phyloP scores from a whole-genome alignment of 2,329 filamentous ascomycete species.

The Alternaria panax region DNA sequence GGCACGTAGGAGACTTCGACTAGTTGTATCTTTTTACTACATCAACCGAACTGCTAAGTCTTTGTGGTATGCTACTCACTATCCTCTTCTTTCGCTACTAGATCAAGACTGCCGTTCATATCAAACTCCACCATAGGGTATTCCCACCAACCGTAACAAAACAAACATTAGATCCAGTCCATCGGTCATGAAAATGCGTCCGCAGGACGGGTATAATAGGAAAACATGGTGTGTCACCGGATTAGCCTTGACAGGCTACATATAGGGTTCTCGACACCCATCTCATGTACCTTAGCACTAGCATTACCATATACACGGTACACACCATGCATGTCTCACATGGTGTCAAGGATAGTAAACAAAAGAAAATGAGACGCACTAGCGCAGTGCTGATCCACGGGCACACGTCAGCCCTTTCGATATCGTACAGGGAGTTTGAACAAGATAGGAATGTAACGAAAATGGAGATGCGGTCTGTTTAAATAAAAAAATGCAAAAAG shows the following conservation, averaged over 20 bases:
- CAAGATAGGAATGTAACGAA: background rate
- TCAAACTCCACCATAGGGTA: conserved; percentile 21
- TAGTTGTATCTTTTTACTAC: background rate
- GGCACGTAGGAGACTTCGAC: background rate
- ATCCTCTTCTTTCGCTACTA: conserved; percentile 4
- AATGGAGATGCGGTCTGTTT: background rate
- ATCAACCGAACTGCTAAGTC: background rate
- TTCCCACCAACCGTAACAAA: conserved; percentile 16
- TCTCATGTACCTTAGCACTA: too few relatives aligned
- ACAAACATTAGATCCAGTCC: conserved; percentile 42
- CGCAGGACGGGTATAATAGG: conserved; percentile 35
- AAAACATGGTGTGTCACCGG: too few relatives aligned
- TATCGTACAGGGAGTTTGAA: conserved; percentile 20
- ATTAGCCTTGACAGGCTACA: too few relatives aligned
- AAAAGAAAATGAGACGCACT: background rate
- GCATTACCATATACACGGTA: too few relatives aligned
- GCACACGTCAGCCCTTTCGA: conserved; percentile 4
- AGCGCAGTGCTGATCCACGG: conserved; percentile 4
- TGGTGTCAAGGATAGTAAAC: conserved; percentile 12
- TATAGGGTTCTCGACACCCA: too few relatives aligned
- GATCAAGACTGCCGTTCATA: conserved; percentile 6
- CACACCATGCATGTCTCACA: too few relatives aligned
- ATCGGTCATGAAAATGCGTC: conserved; percentile 26
- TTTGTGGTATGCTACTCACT: conserved; percentile 8
- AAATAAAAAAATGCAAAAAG: conserved; percentile 16